These are phyloP conservation scores for Acanthamoeba triangularis DNA, from an alignment of 208 protist genomes.

Conservation along the genomic window DNA sequence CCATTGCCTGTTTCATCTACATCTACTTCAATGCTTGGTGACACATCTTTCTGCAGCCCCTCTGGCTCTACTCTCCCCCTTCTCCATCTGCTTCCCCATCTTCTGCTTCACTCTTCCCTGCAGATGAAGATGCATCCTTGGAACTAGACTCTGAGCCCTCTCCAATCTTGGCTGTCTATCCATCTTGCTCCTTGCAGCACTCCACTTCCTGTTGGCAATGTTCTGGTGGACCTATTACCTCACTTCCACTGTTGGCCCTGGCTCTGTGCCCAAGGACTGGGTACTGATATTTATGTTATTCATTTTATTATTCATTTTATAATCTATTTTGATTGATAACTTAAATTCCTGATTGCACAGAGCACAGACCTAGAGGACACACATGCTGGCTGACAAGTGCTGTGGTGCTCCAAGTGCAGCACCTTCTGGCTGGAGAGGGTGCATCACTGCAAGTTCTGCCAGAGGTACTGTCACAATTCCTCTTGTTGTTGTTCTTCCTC, in stretches of 20 bases:
- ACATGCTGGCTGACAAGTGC: neutral
- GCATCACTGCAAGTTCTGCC: conserved; percentile 17
- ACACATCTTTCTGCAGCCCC: conserved; percentile 1
- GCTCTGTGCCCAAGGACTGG: conserved; percentile 23
- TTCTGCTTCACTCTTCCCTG: neutral
- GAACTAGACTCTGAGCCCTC: neutral
- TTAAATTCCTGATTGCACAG: neutral
- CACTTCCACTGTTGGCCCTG: neutral
- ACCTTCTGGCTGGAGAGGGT: neutral
- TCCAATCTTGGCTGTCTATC: neutral
- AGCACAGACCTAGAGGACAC: neutral
- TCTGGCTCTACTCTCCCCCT: neutral
- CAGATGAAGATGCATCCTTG: neutral
- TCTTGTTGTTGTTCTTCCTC: no score
- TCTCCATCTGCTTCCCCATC: neutral
- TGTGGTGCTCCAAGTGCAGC: conserved; percentile 23
- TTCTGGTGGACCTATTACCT: conserved; percentile 12
- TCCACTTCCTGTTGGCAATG: neutral
- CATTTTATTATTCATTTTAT: neutral
- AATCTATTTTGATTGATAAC: no score
- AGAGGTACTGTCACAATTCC: neutral
- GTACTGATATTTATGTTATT: neutral
- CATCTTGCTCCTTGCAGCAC: neutral
- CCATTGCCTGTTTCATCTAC: neutral
- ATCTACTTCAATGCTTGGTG: conserved; percentile 29